phyloP scores from a whole-genome alignment of 495 filamentous ascomycete genomes.

The Daldinia loculata region DNA sequence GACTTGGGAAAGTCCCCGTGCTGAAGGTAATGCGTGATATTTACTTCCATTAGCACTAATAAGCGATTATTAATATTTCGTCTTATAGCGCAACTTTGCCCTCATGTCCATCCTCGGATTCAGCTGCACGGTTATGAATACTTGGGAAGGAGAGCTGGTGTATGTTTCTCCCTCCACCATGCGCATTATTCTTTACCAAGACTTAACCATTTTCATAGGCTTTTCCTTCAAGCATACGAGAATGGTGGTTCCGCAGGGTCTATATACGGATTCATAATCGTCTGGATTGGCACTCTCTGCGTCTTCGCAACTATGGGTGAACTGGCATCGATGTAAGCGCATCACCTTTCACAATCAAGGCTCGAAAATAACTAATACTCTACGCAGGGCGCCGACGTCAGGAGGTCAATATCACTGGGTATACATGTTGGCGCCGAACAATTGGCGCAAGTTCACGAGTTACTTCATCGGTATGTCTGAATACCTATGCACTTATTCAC shows the following conservation, averaged over 20 bases:
- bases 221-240: constrained; percentile 10
- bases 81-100: constrained; percentile 49
- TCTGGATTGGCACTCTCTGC: constrained; percentile 39
- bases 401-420: constrained; percentile 62
- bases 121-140: constrained; percentile 55
- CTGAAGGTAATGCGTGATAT: constrained; percentile 3
- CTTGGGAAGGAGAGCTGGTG: constrained; percentile 53
- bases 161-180: constrained; percentile 23
- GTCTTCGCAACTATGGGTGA: constrained; percentile 42
- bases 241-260: constrained; percentile 46
- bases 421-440: constrained; percentile 63
- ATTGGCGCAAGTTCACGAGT: constrained; percentile 65
- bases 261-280: constrained; percentile 44
- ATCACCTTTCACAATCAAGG: background rate
- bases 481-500: background rate
- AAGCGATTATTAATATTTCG: background rate
- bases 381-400: constrained; percentile 42
- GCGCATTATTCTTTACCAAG: background rate
- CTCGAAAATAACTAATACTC: background rate
- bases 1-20: background rate
- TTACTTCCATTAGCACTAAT: background rate
- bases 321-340: constrained; percentile 43
- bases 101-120: constrained; percentile 58
- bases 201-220: background rate
- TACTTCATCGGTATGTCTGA: constrained; percentile 59